phyloP scores from a whole-genome alignment of 2,329 filamentous ascomycete genomes.

The Zymoseptoria brevis region DNA sequence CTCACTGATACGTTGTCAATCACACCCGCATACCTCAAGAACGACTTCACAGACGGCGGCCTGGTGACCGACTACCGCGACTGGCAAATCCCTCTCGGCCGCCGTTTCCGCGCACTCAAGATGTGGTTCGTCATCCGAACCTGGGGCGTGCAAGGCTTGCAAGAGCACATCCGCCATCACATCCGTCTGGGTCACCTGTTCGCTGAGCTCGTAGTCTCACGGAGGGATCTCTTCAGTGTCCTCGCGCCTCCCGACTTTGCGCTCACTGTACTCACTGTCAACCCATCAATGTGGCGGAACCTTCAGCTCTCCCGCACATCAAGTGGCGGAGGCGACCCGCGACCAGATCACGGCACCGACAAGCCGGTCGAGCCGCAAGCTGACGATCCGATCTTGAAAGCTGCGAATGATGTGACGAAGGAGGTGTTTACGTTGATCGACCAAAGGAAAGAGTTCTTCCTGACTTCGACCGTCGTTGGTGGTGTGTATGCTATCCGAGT shows the following conservation, averaged over 20 bases:
- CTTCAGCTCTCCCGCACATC: constrained; percentile 27
- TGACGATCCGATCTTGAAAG: constrained; percentile 39
- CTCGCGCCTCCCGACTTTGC: constrained; percentile 68
- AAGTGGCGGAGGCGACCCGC: constrained; percentile 13
- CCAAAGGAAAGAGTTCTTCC: constrained; percentile 65
- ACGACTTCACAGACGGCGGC: constrained; percentile 70
- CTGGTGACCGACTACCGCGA: constrained; percentile 92
- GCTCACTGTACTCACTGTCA: constrained; percentile 66
- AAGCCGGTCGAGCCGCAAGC: constrained; percentile 20
- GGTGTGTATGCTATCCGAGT: constrained; percentile 73
- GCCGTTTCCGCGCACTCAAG: constrained; percentile 81
- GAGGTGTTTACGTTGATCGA: constrained; percentile 70
- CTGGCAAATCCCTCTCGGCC: constrained; percentile 91
- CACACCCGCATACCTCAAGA: constrained; percentile 73
- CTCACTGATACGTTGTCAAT: constrained; percentile 74
- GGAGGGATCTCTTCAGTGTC: constrained; percentile 66
- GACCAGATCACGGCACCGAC: constrained; percentile 25
- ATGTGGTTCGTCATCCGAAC: constrained; percentile 88
- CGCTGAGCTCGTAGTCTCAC: constrained; percentile 47
- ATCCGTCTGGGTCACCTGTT: constrained; percentile 65
- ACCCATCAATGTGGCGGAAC: constrained; percentile 31
- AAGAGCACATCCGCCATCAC: constrained; percentile 62
- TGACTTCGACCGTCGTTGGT: constrained; percentile 68
- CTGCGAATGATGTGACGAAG: constrained; percentile 62
- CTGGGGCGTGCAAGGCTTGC: constrained; percentile 71